Base-by-base conservation (phyloP, 2,329 filamentous ascomycete genomes). In the Trichoderma sp. region DNA sequence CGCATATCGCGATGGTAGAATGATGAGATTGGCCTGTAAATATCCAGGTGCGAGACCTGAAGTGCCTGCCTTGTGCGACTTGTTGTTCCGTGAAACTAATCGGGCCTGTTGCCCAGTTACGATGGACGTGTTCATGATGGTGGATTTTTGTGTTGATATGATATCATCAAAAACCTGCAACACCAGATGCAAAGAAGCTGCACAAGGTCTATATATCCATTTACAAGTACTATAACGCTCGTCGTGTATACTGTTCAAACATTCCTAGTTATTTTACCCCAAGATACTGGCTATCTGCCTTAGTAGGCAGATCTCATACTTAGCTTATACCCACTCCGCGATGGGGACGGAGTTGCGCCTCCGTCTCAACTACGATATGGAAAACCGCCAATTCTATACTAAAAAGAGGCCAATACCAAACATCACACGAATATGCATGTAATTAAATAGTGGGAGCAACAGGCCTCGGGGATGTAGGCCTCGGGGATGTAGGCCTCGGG, bases 11-110 rank as follows among this genome's bases (percentile, higher is more conserved):
- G 84, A 85, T 0, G 88, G 89, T 1, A 91, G 82, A 12, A 91
- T 82, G 51, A 91, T 83, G 47, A 91, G 82, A 75, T 91, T 91
- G 51, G 89, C 88, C 82, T 91, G 89, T 15, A 91, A 80, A 75
- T 86, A 84, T 14, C 82, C 83, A 0, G 86, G 86, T 3, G 88
- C 86, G 2, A 89, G 80, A 14, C 88, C 87, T 1, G 87, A 84
- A 1, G 88, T 91, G 24, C 81, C 80, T 39, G 79, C 79, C 58
- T 80, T 82, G 47, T 85, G 77, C 18, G 75, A 74, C 74, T 82
- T 82, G 58, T 77, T 82, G 57, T 77, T 76, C 72, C 83, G 85
- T 39, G 82, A 83, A 53, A 80, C 84, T 36, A 84, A 81, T 71
- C 83, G 85, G 75, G 83, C 81, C 36, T 82, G 77, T 26, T 78